Evolutionary conservation across 2,329 filamentous ascomycete species (phyloP).

Genomic region (Byssothecium circinans): DNA sequence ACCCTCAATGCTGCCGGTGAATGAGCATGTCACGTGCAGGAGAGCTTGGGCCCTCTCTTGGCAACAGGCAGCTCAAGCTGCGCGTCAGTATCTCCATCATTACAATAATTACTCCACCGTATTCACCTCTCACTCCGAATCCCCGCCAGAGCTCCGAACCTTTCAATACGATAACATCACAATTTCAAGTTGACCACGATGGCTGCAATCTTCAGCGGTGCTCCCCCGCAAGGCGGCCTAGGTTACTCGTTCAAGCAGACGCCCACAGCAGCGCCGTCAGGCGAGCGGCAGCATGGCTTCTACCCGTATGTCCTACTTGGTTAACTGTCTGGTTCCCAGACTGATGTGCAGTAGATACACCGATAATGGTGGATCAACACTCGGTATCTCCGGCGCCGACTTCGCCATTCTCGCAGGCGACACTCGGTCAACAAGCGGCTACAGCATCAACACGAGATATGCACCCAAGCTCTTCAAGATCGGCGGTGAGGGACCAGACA

Average conservation of each 20-base stretch:
- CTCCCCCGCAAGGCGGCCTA: slow-evolving; percentile 55
- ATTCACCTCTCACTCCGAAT: neutral
- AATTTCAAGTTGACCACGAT: slow-evolving; percentile 41
- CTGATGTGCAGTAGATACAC: slow-evolving; percentile 69
- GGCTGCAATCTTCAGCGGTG: slow-evolving; percentile 57
- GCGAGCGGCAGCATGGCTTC: slow-evolving; percentile 74
- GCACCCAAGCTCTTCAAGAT: slow-evolving; percentile 97
- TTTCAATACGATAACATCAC: neutral
- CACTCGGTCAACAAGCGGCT: slow-evolving; percentile 91
- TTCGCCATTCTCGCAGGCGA: slow-evolving; percentile 97
- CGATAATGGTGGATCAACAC: slow-evolving; percentile 94
- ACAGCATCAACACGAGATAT: slow-evolving; percentile 96
- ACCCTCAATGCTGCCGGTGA: neutral
- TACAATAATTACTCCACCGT: slow-evolving; percentile 15
- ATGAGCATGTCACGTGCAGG: slow-evolving; percentile 11
- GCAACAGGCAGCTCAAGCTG: slow-evolving; percentile 20
- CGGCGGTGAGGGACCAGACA: slow-evolving; percentile 83
- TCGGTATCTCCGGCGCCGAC: slow-evolving; percentile 90
- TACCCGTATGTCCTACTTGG: slow-evolving; percentile 71
- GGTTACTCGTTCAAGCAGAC: slow-evolving; percentile 63
- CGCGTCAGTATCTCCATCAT: slow-evolving; percentile 32
- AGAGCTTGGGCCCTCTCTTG: slow-evolving; percentile 13
- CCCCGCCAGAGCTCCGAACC: neutral
- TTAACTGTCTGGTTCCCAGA: slow-evolving; percentile 1
- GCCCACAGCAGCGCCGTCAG: slow-evolving; percentile 50